These are phyloP conservation scores for Citrullus amarus DNA, from an alignment of 306 rosid genomes.

Conservation along the genomic window DNA sequence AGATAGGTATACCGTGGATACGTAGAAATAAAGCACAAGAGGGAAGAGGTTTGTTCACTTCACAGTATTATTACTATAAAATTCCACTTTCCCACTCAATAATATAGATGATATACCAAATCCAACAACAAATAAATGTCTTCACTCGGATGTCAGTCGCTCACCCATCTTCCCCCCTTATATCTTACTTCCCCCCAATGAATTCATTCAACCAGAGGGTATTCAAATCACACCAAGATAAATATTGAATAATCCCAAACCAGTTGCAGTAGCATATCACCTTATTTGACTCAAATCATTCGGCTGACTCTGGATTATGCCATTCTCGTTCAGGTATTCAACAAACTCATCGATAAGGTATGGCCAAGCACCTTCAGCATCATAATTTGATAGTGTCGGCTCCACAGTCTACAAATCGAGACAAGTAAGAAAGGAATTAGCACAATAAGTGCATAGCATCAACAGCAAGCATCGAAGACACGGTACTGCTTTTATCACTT, in stretches of 20 bases:
- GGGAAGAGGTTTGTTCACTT: neutral
- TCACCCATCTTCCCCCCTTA: neutral
- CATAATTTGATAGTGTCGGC: slow-evolving; percentile 60
- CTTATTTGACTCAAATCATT: slow-evolving; percentile 28
- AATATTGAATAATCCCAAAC: neutral
- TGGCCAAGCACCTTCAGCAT: slow-evolving; percentile 98
- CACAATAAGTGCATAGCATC: neutral
- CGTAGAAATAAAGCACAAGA: neutral
- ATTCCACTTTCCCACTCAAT: slow-evolving; percentile 1
- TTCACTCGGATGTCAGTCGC: neutral
- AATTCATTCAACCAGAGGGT: slow-evolving; percentile 8
- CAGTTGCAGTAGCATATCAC: slow-evolving; percentile 18
- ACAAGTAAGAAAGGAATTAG: neutral
- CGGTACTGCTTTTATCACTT: no score
- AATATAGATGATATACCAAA: slow-evolving; percentile 9
- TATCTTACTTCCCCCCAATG: slow-evolving; percentile 16
- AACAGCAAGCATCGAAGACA: neutral
- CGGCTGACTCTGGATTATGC: slow-evolving; percentile 35
- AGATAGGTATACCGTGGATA: neutral
- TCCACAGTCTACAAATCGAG: slow-evolving; percentile 51
- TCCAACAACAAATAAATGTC: slow-evolving; percentile 4
- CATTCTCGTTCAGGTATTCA: slow-evolving; percentile 76
- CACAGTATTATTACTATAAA: neutral
- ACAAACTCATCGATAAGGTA: slow-evolving; percentile 95
- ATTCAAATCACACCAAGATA: slow-evolving; percentile 7